These are phyloP conservation scores for Spergularia azorica DNA, from an alignment of 179 eudicot species.

Conservation along the genomic window DNA sequence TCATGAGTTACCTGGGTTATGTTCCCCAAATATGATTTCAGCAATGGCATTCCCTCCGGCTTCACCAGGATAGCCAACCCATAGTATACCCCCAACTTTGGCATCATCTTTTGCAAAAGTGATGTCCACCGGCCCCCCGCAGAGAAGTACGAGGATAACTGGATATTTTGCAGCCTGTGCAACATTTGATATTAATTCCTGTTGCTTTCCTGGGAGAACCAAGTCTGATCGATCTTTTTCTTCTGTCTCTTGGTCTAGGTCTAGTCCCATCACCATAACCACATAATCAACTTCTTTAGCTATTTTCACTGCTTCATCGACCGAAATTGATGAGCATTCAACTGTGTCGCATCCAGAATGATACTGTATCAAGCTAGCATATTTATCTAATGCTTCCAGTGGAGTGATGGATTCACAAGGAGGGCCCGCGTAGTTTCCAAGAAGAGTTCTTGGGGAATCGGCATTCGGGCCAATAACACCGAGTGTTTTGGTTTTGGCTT, in stretches of 20 bases:
- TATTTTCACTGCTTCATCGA: constrained; percentile 40
- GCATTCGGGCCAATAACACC: constrained; percentile 76
- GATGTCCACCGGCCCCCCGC: constrained; percentile 74
- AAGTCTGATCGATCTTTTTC: constrained; percentile 49
- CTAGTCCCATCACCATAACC: constrained; percentile 65
- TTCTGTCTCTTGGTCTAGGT: constrained; percentile 56
- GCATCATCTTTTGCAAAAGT: constrained; percentile 54
- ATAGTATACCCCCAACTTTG: constrained; percentile 55
- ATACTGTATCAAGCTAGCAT: constrained; percentile 32
- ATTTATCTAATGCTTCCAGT: constrained; percentile 39
- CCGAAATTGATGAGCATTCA: constrained; percentile 34
- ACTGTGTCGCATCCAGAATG: constrained; percentile 45
- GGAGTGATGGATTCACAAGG: constrained; percentile 49
- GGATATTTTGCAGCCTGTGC: constrained; percentile 66
- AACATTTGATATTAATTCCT: constrained; percentile 43
- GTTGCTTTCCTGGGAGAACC: constrained; percentile 59
- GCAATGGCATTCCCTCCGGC: constrained; percentile 68
- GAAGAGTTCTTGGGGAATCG: constrained; percentile 38
- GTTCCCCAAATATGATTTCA: constrained; percentile 63
- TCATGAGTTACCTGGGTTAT: constrained; percentile 51
- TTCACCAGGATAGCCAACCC: constrained; percentile 82
- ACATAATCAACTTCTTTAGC: constrained; percentile 55
- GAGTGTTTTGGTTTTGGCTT: constrained; percentile 38
- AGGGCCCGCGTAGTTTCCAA: constrained; percentile 69
- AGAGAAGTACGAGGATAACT: constrained; percentile 56